Percentiles rank a stretch among this genome's conserved stretches.
Evolutionary conservation across 495 filamentous ascomycete species (phyloP).

Genomic region (Aspergillus bridgeri): DNA sequence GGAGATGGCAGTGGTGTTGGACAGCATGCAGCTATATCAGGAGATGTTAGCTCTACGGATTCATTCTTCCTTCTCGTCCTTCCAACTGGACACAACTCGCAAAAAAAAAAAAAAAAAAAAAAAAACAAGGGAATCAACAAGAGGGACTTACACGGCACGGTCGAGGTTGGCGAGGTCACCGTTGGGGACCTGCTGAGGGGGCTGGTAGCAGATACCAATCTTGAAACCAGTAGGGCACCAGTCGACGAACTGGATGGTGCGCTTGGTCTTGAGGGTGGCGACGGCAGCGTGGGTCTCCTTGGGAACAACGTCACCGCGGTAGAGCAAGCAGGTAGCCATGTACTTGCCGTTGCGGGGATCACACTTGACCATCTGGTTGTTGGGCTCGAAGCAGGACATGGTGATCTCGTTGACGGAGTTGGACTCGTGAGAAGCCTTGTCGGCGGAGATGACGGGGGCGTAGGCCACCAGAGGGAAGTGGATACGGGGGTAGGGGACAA

Average conservation of each 20-base stretch:
- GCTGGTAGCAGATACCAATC: constrained; percentile 99
- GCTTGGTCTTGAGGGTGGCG: constrained; percentile 94
- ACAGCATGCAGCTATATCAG: constrained; percentile 87
- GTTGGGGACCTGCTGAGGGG: constrained; percentile 90
- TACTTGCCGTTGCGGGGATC: constrained; percentile 99
- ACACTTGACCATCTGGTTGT: constrained; percentile 99
- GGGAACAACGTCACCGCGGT: constrained; percentile 97
- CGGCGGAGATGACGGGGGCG: constrained; percentile 86
- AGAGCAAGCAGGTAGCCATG: constrained; percentile 97
- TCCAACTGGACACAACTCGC: background rate
- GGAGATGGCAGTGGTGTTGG: constrained; percentile 98
- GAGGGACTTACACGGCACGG: constrained; percentile 82
- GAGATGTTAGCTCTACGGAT: constrained; percentile 17
- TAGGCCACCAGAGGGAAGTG: constrained; percentile 98
- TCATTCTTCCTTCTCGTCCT: background rate
- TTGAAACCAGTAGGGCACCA: constrained; percentile 99
- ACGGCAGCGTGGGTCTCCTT: constrained; percentile 91
- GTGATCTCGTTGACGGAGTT: constrained; percentile 66
- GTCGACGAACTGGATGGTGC: constrained; percentile 98
- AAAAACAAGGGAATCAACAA: background rate
- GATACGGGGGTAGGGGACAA: constrained; percentile 98
- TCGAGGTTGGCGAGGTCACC: constrained; percentile 95
- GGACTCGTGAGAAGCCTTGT: constrained; percentile 91
- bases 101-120: constrained; percentile 1
- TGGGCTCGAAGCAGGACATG: constrained; percentile 69